Base-by-base conservation (phyloP, 1,284 basidiomycete species). In the Mycosarcoma maydis region DNA sequence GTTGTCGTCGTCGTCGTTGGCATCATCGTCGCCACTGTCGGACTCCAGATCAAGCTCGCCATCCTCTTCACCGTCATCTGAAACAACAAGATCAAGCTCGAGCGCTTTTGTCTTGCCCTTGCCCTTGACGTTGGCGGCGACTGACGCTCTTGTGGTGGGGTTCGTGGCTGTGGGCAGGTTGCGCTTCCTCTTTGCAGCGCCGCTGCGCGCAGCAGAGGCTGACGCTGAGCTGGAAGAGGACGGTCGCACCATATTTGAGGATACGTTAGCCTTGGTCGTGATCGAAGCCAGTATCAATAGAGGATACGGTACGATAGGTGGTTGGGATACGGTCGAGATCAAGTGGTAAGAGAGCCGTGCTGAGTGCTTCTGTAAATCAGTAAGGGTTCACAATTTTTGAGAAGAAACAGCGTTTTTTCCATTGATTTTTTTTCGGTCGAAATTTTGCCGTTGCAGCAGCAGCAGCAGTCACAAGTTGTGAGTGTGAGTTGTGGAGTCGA, bases 21-120 rank as follows among this genome's bases (percentile, higher is more conserved):
- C 53, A 37, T 57, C 49, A 6, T n/a, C 39, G 2, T 67, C 67
- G 19, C 74, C 77, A n/a, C 71, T 67, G 27, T 73, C 65, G 22
- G 54, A 65, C 7, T 67, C 73, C 17, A 65, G 49, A 23, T 64
- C 62, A 13, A 48, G 37, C n/a, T 66, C 53, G 20, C 16, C 51
- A n/a, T 44, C 38, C 6, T 70, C 41, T n/a, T 70, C 27, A 29
- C 27, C 51, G 8, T 67, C 60, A 33, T 64, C 52, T 4, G 33
- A 33, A n/a, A 32, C 51, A 27, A 22, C 50, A n/a, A 60, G 57
- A 22, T 57, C 41, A 20, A 66, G 62, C 30, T 66, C 34, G 8
- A 43, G 47, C 16, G 47, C 43, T 26, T 66, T 59, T 9, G 46
- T 45, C 34, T 60, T 68, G 29, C 44, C 45, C 40, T 60, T 60